phyloP scores from a whole-genome alignment of 768 basidiomycete genomes.

The Mrakia gelida region DNA sequence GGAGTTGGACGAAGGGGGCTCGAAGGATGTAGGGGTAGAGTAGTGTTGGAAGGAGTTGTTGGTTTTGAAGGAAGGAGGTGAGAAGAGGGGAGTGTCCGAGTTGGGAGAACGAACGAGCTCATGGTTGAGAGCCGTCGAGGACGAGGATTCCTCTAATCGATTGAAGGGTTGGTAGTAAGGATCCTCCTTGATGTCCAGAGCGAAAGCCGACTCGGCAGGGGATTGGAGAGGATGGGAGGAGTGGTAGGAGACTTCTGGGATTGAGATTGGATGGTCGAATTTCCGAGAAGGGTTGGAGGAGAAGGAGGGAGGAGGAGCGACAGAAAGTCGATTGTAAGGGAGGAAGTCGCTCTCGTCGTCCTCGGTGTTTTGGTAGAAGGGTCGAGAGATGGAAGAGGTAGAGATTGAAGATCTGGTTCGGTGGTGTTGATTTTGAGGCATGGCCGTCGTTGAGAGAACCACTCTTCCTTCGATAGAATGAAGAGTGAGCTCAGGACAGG shows the following conservation, averaged over 20 bases:
- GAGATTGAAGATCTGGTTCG: not conserved
- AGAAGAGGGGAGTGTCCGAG: not conserved
- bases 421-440: not conserved
- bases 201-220: not conserved
- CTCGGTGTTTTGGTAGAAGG: not conserved
- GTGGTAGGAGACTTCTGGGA: not conserved
- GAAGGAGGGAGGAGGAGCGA: not conserved
- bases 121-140: not conserved
- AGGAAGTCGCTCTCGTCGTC: not conserved
- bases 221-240: not conserved
- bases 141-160: not conserved
- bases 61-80: not conserved
- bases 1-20: not conserved
- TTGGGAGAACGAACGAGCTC: not conserved
- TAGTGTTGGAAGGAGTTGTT: not conserved
- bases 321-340: not conserved
- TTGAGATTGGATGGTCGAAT: not conserved
- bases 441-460: not conserved
- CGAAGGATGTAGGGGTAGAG: not conserved
- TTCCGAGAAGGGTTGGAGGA: not conserved
- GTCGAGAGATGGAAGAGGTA: not conserved
- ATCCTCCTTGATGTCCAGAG: not conserved
- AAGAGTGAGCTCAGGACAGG: not conserved
- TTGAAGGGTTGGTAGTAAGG: not conserved
- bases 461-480: not conserved